A percentile compares a stretch with the other conserved stretches of the same genome.
Conservation (phyloP, 73 alveolate genomes). For the Paramecium sonneborni region DNA sequence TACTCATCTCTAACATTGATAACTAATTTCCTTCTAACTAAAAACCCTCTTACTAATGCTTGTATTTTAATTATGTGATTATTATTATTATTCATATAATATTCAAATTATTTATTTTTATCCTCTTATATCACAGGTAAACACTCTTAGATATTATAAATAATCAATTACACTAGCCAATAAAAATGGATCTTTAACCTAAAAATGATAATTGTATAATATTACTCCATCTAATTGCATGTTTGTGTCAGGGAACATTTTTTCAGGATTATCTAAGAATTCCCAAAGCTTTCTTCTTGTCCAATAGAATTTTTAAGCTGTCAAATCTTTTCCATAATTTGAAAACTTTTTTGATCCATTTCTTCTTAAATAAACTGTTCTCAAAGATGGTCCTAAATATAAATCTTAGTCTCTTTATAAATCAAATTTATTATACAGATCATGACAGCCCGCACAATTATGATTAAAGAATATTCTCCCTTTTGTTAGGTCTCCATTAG, state of each 20-base stretch:
- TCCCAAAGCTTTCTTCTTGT: conserved; percentile 13
- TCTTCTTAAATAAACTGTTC: conserved; percentile 32
- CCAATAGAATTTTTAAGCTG: background rate
- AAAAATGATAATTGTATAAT: background rate
- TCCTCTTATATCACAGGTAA: background rate
- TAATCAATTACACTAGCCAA: background rate
- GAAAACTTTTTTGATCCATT: background rate
- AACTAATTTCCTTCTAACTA: background rate
- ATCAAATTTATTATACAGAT: background rate
- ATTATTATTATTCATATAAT: background rate
- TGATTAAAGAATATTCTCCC: background rate
- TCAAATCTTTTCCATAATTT: background rate
- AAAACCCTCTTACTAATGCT: background rate
- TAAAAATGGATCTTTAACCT: conserved; percentile 22
- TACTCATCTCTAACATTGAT: background rate
- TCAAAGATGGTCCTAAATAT: background rate
- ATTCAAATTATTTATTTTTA: background rate
- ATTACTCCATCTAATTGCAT: conserved; percentile 42
- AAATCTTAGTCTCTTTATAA: background rate
- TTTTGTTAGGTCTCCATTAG: background rate
- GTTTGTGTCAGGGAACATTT: conserved; percentile 36
- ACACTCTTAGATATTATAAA: conserved; percentile 17
- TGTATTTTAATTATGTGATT: background rate
- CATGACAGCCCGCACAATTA: background rate
- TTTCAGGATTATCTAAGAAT: conserved; percentile 43